Conservation (phyloP, 140 eudicot species). For the Flaveria floridana region DNA sequence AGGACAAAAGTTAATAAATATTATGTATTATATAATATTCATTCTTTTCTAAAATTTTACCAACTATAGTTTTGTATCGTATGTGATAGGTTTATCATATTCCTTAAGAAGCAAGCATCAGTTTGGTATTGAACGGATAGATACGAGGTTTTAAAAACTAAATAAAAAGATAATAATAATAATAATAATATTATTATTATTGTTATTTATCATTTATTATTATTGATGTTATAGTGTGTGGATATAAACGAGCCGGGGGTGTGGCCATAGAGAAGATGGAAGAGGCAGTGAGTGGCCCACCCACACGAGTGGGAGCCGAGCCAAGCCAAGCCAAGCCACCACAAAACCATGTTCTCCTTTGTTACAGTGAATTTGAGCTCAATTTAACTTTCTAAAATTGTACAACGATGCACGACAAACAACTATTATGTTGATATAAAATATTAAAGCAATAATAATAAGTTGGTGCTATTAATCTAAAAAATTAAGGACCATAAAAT, state of each 20-base stretch:
- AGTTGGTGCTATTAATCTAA: no score
- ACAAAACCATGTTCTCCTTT: slow-evolving; percentile 31
- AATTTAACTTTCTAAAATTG: neutral
- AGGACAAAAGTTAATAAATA: neutral
- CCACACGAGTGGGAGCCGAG: slow-evolving; percentile 8
- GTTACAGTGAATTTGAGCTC: neutral
- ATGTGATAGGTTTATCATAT: neutral
- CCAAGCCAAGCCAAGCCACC: slow-evolving; percentile 24
- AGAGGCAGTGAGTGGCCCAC: slow-evolving; percentile 17
- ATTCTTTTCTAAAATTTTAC: neutral
- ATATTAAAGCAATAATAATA: neutral
- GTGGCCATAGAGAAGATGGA: slow-evolving; percentile 35
- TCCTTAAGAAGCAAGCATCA: neutral
- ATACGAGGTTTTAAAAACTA: neutral
- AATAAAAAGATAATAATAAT: neutral
- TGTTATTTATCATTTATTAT: neutral
- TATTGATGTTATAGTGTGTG: neutral
- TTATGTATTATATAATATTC: neutral
- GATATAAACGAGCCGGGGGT: slow-evolving; percentile 11
- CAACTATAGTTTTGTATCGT: neutral
- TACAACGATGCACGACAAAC: neutral
- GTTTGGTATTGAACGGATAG: neutral
- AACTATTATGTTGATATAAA: neutral
- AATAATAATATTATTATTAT: neutral
- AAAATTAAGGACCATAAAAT: no score